Evolutionary conservation across 164 flowering plant genomes (phyloP).

Genomic region (Chimonanthus praecox): DNA sequence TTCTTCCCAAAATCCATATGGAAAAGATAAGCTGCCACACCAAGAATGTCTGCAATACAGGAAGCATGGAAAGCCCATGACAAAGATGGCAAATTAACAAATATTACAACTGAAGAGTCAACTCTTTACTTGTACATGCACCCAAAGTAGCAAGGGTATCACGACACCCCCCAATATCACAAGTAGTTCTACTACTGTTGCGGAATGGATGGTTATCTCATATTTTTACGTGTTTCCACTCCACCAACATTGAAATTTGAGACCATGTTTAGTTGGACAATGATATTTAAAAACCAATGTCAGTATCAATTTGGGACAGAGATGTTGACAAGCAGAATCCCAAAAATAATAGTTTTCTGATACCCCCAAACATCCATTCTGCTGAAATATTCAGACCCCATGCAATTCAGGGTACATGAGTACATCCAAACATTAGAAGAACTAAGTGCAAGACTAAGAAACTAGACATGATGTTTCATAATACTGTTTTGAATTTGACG

Average conservation of each 20-base stretch:
- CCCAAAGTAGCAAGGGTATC: neutral
- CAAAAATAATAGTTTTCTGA: neutral
- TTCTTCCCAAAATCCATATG: constrained; percentile 51
- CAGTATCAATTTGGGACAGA: neutral
- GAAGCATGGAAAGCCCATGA: neutral
- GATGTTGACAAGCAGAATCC: neutral
- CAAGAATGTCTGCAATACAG: constrained; percentile 70
- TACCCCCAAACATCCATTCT: neutral
- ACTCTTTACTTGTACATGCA: neutral
- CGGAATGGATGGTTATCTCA: neutral
- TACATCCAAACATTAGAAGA: neutral
- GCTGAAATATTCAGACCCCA: neutral
- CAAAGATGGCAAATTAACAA: neutral
- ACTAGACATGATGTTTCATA: neutral
- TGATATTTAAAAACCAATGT: neutral
- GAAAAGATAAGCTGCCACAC: constrained; percentile 88
- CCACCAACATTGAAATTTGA: too few species aligned
- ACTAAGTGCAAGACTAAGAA: neutral
- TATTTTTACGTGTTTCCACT: too few species aligned
- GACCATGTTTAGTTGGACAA: too few species aligned
- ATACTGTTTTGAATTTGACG: neutral
- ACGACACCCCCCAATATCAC: neutral
- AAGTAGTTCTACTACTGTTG: neutral
- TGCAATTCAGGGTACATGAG: neutral
- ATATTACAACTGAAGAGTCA: neutral